phyloP scores from a whole-genome alignment of 1,139 yeast species.

The Diutina rugosa region DNA sequence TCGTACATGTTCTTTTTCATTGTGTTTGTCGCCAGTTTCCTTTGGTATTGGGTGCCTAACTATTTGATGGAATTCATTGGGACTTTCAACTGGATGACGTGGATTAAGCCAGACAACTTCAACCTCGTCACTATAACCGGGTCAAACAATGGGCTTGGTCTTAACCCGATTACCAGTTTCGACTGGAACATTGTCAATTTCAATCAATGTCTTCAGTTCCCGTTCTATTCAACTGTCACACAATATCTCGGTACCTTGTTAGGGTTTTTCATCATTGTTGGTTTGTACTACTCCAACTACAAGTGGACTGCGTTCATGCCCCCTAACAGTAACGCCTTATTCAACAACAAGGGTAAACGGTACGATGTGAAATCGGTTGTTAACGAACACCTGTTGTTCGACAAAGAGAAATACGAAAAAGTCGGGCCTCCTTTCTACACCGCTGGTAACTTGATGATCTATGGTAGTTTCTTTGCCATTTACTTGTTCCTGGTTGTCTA shows the following conservation, averaged over 20 bases:
- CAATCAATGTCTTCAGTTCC: conserved; percentile 18
- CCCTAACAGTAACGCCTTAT: conserved; percentile 35
- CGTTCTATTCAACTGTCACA: conserved; percentile 16
- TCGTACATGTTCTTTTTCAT: conserved; percentile 32
- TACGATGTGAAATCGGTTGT: conserved; percentile 31
- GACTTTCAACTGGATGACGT: conserved; percentile 48
- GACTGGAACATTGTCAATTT: conserved; percentile 31
- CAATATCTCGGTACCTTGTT: conserved; percentile 29
- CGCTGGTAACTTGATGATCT: conserved; percentile 27
- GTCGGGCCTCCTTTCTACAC: conserved; percentile 48
- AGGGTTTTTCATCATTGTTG: conserved; percentile 28
- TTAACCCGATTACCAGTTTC: conserved; percentile 41
- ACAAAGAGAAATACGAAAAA: conserved; percentile 23
- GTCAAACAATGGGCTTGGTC: conserved; percentile 33
- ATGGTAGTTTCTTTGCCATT: not conserved
- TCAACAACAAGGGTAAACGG: conserved; percentile 31
- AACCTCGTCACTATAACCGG: conserved; percentile 46
- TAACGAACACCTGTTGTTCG: conserved; percentile 22
- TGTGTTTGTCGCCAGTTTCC: conserved; percentile 22
- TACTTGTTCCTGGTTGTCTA: conserved; percentile 7
- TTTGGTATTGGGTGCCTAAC: conserved; percentile 46
- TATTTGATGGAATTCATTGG: conserved; percentile 37
- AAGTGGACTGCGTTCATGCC: conserved; percentile 42
- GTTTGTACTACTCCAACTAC: conserved; percentile 36
- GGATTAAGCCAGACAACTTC: conserved; percentile 46